These are phyloP conservation scores for Saccharomycopsis sp. DNA, from an alignment of 805 yeast genomes.

Conservation along the genomic window DNA sequence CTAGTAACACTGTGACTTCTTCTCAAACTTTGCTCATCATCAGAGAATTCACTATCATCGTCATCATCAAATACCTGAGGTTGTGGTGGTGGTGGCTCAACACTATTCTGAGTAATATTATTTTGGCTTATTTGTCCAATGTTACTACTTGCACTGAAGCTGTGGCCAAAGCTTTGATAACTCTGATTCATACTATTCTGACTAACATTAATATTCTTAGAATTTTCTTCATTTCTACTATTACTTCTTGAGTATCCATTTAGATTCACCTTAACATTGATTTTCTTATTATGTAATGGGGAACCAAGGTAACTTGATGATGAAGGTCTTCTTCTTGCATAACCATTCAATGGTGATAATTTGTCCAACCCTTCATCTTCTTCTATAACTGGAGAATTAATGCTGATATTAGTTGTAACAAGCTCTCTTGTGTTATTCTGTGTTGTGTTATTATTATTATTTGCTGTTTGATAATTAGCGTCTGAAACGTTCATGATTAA, in stretches of 20 bases:
- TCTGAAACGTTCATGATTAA: slow-evolving; percentile 28
- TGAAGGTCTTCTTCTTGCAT: slow-evolving; percentile 5
- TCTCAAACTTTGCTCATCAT: slow-evolving; percentile 4
- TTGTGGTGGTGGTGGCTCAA: background rate
- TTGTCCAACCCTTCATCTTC: slow-evolving; percentile 20
- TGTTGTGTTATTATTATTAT: slow-evolving; percentile 13
- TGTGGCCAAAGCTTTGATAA: background rate
- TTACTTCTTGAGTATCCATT: background rate
- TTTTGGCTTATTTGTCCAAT: slow-evolving; percentile 3
- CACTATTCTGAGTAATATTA: background rate
- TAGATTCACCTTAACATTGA: background rate
- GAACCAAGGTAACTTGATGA: slow-evolving; percentile 1
- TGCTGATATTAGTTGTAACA: slow-evolving; percentile 11
- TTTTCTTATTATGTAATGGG: slow-evolving; percentile 3
- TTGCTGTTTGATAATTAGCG: background rate
- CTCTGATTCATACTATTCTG: too few relatives aligned
- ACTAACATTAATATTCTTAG: background rate
- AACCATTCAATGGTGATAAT: slow-evolving; percentile 10
- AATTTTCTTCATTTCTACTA: background rate
- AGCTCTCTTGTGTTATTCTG: too few relatives aligned
- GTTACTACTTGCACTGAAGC: background rate
- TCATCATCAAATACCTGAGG: slow-evolving; percentile 3
- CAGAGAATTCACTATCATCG: slow-evolving; percentile 20
- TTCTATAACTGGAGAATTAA: slow-evolving; percentile 8
- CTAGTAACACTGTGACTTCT: background rate